Conservation (phyloP, 495 filamentous ascomycete genomes). For the Lepraria neglecta region DNA sequence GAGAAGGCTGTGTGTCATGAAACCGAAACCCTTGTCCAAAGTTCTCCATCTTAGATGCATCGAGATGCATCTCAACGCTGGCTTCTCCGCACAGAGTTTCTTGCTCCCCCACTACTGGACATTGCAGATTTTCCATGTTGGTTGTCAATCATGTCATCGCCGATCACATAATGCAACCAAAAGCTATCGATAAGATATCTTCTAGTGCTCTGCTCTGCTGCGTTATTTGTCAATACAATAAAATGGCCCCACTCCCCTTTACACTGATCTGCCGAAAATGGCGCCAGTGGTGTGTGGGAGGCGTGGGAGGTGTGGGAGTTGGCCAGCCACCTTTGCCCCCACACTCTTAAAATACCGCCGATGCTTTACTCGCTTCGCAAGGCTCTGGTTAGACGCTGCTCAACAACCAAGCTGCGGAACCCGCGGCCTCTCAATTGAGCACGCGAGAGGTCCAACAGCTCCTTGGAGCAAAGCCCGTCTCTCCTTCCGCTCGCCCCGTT, state of each 20-base stretch:
- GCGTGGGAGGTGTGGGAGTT: too few relatives aligned
- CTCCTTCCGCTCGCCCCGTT: slow-evolving; percentile 5
- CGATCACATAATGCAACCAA: slow-evolving; percentile 1
- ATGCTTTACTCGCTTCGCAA: slow-evolving; percentile 1
- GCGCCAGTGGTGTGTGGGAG: too few relatives aligned
- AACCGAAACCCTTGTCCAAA: background rate
- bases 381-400: background rate
- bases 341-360: background rate
- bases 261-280: slow-evolving; percentile 7
- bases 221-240: slow-evolving; percentile 6
- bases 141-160: slow-evolving; percentile 9
- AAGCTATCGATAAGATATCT: slow-evolving; percentile 6
- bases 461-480: slow-evolving; percentile 10
- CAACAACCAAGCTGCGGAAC: background rate
- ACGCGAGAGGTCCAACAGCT: slow-evolving; percentile 5
- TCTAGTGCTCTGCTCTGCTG: background rate
- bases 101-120: background rate
- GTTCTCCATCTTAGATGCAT: background rate
- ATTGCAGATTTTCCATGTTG: slow-evolving; percentile 2
- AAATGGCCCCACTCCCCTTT: slow-evolving; percentile 1
- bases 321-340: slow-evolving; percentile 9
- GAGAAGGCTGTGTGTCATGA: background rate
- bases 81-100: slow-evolving; percentile 7
- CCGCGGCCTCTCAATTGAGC: background rate
- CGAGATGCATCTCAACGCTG: background rate